Conservation (phyloP, 345 rosid genomes). For the Populus nigra region DNA sequence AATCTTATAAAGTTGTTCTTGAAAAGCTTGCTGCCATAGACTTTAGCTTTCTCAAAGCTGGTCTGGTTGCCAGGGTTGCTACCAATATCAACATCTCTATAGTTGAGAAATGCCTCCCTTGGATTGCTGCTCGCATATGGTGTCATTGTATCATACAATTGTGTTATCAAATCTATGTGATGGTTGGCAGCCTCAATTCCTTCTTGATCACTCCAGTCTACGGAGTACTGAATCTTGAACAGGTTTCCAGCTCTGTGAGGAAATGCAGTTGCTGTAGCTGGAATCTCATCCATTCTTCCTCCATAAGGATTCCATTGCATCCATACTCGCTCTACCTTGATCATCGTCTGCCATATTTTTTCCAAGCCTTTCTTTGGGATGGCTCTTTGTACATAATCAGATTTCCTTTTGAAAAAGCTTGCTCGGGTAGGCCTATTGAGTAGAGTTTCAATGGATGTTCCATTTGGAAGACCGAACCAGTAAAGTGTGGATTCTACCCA, state of each 20-base stretch:
- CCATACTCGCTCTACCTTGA: neutral
- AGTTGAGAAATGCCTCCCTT: conserved; percentile 3
- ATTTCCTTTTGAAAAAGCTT: neutral
- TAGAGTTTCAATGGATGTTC: conserved; percentile 3
- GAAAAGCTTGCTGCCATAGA: conserved; percentile 2
- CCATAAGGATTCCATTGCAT: conserved; percentile 21
- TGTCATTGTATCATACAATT: neutral
- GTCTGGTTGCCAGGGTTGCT: neutral
- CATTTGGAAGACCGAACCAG: neutral
- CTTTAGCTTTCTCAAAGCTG: neutral
- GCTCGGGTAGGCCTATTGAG: neutral
- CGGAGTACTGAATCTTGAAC: conserved; percentile 12
- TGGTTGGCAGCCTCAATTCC: neutral
- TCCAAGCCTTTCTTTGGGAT: conserved; percentile 5
- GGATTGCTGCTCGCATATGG: neutral
- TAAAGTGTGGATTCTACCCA: conserved; percentile 10
- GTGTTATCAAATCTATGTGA: neutral
- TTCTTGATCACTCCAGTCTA: conserved; percentile 3
- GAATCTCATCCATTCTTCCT: conserved; percentile 16
- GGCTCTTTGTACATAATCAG: neutral
- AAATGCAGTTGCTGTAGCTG: neutral
- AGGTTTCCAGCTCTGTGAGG: conserved; percentile 17
- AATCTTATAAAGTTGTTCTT: neutral
- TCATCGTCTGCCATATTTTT: conserved; percentile 7
- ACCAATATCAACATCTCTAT: conserved; percentile 1